These are phyloP conservation scores for Apodospora peruviana DNA, from an alignment of 495 filamentous ascomycete genomes.

Conservation along the genomic window DNA sequence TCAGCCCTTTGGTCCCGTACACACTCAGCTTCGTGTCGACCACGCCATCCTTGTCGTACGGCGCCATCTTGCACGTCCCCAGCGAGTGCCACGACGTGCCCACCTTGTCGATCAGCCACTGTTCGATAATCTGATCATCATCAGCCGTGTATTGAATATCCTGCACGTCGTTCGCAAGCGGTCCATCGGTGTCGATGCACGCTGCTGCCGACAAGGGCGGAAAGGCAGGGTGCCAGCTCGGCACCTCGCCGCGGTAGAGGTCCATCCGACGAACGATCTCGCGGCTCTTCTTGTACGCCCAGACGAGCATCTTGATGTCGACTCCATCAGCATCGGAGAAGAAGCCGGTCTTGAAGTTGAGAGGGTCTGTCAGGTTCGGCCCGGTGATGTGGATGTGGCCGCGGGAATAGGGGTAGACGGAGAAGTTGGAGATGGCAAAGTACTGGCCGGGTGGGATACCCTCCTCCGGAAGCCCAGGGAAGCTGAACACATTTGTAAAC, in stretches of 20 bases:
- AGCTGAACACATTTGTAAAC: too few species aligned
- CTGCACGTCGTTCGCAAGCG: slow-evolving; percentile 9
- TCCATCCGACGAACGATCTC: slow-evolving; percentile 50
- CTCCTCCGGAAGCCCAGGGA: not conserved
- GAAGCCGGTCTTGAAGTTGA: slow-evolving; percentile 38
- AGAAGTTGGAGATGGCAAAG: slow-evolving; percentile 26
- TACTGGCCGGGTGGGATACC: not conserved
- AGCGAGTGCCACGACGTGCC: slow-evolving; percentile 4
- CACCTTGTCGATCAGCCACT: slow-evolving; percentile 6
- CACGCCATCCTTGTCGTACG: slow-evolving; percentile 12
- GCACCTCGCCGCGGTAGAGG: slow-evolving; percentile 47
- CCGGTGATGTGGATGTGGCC: slow-evolving; percentile 50
- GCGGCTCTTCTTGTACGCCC: slow-evolving; percentile 48
- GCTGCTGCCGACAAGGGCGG: slow-evolving; percentile 37
- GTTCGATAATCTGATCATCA: slow-evolving; percentile 33
- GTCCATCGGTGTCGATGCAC: slow-evolving; percentile 9
- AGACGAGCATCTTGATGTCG: slow-evolving; percentile 39
- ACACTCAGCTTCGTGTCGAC: slow-evolving; percentile 6
- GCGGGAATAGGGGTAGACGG: slow-evolving; percentile 48
- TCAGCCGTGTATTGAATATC: slow-evolving; percentile 28
- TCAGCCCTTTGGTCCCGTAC: slow-evolving; percentile 26
- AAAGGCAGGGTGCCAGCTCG: slow-evolving; percentile 46
- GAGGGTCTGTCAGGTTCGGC: slow-evolving; percentile 21
- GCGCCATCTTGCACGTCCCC: slow-evolving; percentile 28
- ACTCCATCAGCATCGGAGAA: slow-evolving; percentile 32